Conservation (phyloP, 345 rosid species). For the Schrenkiella parvula region DNA sequence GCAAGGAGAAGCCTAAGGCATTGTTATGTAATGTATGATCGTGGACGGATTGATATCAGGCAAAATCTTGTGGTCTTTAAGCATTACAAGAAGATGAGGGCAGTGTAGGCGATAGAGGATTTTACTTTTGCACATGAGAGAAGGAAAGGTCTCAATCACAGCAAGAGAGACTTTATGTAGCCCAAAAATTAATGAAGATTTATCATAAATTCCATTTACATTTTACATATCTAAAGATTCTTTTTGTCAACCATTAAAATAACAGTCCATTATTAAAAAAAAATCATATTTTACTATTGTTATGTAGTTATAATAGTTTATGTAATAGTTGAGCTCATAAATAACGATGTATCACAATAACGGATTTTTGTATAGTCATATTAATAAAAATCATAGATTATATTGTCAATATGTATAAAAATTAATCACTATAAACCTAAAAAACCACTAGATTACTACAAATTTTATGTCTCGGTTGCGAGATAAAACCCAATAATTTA, state of each 20-base stretch:
- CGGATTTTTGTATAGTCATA: neutral
- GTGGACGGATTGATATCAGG: neutral
- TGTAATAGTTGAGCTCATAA: neutral
- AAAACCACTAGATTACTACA: neutral
- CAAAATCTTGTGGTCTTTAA: neutral
- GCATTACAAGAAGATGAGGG: neutral
- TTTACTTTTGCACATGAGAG: neutral
- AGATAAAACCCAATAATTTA: neutral
- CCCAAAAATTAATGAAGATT: neutral
- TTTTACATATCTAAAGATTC: neutral
- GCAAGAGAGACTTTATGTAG: neutral
- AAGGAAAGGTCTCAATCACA: neutral
- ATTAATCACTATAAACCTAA: neutral
- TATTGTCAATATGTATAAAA: neutral
- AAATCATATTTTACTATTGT: too few relatives aligned
- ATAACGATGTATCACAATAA: neutral
- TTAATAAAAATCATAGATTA: neutral
- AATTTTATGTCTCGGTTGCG: neutral
- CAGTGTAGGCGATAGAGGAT: neutral
- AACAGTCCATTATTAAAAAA: too few relatives aligned
- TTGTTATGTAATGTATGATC: neutral
- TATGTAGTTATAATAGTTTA: too few relatives aligned
- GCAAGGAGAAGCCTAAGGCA: neutral
- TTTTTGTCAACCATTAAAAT: neutral
- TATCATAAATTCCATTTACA: neutral